Evolutionary conservation across 106 monocot genomes (phyloP).

Genomic region (Cymbidium sinense): DNA sequence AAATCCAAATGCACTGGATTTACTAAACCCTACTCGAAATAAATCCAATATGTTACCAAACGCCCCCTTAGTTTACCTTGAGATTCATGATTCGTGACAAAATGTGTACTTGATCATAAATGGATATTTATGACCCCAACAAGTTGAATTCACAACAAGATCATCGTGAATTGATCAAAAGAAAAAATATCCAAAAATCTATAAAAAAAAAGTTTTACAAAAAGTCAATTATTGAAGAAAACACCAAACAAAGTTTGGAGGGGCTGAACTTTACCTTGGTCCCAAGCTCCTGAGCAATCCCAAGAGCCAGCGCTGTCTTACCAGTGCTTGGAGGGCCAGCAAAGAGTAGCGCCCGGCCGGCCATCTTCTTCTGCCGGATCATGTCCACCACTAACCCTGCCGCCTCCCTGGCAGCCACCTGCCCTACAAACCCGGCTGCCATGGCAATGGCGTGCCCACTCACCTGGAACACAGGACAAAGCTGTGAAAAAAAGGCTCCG

Average conservation of each 20-base stretch:
- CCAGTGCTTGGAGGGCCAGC: slow-evolving; percentile 96
- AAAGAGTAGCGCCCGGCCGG: no score
- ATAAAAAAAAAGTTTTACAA: neutral
- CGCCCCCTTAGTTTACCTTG: no score
- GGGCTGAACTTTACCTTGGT: slow-evolving; percentile 56
- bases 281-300: slow-evolving; percentile 87
- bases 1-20: no score
- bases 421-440: slow-evolving; percentile 96
- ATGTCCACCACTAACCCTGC: slow-evolving; percentile 91
- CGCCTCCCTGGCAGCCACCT: slow-evolving; percentile 77
- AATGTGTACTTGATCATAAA: neutral
- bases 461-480: slow-evolving; percentile 26
- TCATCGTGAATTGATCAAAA: neutral
- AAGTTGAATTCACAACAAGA: neutral
- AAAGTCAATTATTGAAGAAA: neutral
- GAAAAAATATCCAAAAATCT: neutral
- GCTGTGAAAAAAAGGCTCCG: no score
- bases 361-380: no score
- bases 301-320: slow-evolving; percentile 95
- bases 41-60: no score
- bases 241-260: neutral
- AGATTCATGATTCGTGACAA: neutral
- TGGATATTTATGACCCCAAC: neutral
- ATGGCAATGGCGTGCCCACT: slow-evolving; percentile 59
- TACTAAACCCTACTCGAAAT: no score